Conservation (phyloP, 2,329 filamentous ascomycete species). For the Lecanicillium sp. region DNA sequence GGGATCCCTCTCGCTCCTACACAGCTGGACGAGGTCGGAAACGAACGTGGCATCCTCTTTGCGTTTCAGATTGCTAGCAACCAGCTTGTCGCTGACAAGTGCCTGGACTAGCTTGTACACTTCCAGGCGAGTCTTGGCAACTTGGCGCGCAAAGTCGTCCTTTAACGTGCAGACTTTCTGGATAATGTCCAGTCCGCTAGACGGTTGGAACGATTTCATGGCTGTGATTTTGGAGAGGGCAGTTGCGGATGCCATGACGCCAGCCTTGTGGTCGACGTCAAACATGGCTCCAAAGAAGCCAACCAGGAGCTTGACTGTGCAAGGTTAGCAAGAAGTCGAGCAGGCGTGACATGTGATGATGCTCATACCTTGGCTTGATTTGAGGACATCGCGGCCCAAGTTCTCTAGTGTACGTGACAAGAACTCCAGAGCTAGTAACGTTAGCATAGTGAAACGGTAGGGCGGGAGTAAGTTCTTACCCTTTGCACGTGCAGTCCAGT, state of each 20-base stretch:
- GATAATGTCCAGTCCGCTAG: conserved; percentile 40
- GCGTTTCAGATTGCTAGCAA: conserved; percentile 36
- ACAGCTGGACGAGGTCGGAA: conserved; percentile 41
- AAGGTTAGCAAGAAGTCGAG: neutral
- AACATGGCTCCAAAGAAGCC: conserved; percentile 53
- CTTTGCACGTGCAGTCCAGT: conserved; percentile 47
- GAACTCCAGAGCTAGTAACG: conserved; percentile 42
- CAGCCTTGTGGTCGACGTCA: conserved; percentile 51
- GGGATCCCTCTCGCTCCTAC: conserved; percentile 48
- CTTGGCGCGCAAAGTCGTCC: conserved; percentile 50
- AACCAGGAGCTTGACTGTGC: conserved; percentile 36
- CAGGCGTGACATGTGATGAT: neutral
- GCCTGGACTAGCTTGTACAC: conserved; percentile 41
- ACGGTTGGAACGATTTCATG: conserved; percentile 44
- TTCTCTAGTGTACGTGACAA: conserved; percentile 44
- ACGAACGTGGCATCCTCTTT: conserved; percentile 40
- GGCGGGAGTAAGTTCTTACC: conserved; percentile 22
- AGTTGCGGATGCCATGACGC: conserved; percentile 44
- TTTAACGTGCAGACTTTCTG: conserved; percentile 40
- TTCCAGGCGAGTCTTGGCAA: conserved; percentile 41
- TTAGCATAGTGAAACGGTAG: neutral
- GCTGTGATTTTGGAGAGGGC: conserved; percentile 40
- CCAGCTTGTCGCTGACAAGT: conserved; percentile 34
- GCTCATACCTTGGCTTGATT: conserved; percentile 38
- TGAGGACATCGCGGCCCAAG: conserved; percentile 38